Base-by-base conservation (phyloP, 257 asterid genomes). In the Nicotiana otophora region DNA sequence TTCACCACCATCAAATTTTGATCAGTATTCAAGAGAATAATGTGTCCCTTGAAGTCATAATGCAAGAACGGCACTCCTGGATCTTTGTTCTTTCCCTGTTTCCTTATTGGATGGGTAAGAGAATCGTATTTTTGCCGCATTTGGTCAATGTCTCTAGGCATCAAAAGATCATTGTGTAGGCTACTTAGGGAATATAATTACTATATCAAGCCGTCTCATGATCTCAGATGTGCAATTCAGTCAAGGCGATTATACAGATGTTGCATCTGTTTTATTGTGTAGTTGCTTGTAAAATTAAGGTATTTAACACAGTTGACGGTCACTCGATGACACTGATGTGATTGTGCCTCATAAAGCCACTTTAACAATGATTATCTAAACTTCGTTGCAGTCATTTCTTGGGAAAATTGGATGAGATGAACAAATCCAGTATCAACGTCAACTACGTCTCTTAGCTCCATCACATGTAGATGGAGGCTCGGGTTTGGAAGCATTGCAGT, bases 381-480 rank as follows among this genome's bases (percentile, higher is more conserved):
- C 48, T 51, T 4, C 80, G 15, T 74, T 26, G 28, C 63, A 48
- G 63, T 74, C 80, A 48, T 74, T 74, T 74, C 80, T 74, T 26
- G 80, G 62, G 51, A 74, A 74, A 74, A 51, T 74, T 74, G 63
- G 80, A 74, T 17, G 16, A 51, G 80, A 51, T 51, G 26, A 48
- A 74, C 63, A 46, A 74, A 2, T 4, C n/a, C 46, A 7, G 63
- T 15, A 26, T 51, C 16, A 12, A 48, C 7, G 12, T 51, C 80
- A 74, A 74, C 80, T 74, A 7, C 63, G 26, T 26, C 42, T 51
- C 63, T 74, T 74, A 51, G 63, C 42, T 74, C 80, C 42, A 48
- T 11, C 26, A 74, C 26, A 74, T 28, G 42, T 9, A 48, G 28
- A 74, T 51, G 80, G 80, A 74, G 63, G 80, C 63, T 74, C 62